Percentiles rank a stretch among this genome's conserved stretches.
Conservation (phyloP, 495 filamentous ascomycete genomes). For the Penicillium canariense region DNA sequence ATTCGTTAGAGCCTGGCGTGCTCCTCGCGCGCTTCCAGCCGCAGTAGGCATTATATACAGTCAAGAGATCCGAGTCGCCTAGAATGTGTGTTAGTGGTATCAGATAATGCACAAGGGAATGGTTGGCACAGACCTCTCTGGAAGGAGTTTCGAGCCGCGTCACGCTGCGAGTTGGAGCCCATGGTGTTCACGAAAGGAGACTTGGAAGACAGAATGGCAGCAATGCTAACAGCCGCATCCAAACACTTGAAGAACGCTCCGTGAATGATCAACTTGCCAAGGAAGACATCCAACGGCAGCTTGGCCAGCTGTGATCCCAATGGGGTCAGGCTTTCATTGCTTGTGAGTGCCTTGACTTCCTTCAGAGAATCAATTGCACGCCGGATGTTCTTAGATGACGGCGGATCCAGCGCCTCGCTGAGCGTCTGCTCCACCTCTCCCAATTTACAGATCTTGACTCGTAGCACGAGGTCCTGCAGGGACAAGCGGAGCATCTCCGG, state of each 20-base stretch:
- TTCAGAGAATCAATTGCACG: constrained; percentile 88
- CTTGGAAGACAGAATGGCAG: constrained; percentile 89
- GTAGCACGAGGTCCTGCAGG: constrained; percentile 86
- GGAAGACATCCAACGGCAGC: constrained; percentile 86
- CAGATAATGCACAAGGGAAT: neutral
- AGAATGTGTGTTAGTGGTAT: neutral
- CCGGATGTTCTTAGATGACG: constrained; percentile 84
- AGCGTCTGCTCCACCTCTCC: constrained; percentile 88
- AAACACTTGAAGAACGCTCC: constrained; percentile 84
- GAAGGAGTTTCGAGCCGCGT: constrained; percentile 72
- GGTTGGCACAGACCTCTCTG: constrained; percentile 49
- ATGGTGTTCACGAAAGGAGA: constrained; percentile 87
- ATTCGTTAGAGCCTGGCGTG: constrained; percentile 64
- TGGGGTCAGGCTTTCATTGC: constrained; percentile 76
- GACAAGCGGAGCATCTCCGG: constrained; percentile 94
- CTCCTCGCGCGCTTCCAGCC: constrained; percentile 79
- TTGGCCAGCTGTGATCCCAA: constrained; percentile 83
- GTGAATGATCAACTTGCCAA: constrained; percentile 87
- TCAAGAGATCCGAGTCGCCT: constrained; percentile 89
- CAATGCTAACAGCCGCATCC: constrained; percentile 85
- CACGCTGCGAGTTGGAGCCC: constrained; percentile 75
- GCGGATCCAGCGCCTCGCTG: constrained; percentile 85
- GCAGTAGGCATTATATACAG: constrained; percentile 88
- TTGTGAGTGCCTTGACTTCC: constrained; percentile 86
- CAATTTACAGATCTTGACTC: constrained; percentile 96